Evolutionary conservation across 164 flowering plant species (phyloP).

Genomic region (Nelumbo lutea): DNA sequence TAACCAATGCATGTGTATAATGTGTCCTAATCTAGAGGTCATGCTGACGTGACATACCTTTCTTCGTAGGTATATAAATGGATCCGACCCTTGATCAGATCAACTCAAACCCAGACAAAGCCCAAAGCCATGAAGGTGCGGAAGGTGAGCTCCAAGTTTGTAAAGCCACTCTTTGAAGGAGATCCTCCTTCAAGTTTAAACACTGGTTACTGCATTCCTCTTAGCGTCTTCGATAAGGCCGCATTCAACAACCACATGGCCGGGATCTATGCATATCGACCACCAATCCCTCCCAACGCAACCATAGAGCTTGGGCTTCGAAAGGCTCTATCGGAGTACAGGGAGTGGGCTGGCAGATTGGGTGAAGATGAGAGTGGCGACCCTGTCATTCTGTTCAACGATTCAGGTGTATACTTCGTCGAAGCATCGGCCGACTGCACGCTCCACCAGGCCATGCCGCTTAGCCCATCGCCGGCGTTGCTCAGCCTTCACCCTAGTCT

Average conservation of each 20-base stretch:
- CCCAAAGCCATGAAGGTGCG: slow-evolving; percentile 20
- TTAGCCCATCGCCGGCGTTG: slow-evolving; percentile 7
- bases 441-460: slow-evolving; percentile 4
- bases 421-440: slow-evolving; percentile 13
- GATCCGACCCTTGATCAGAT: too few species aligned
- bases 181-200: slow-evolving; percentile 10
- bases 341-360: slow-evolving; percentile 19
- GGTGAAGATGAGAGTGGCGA: background rate
- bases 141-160: slow-evolving; percentile 19
- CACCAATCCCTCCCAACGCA: slow-evolving; percentile 13
- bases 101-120: too few species aligned
- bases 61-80: too few species aligned
- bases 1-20: too few species aligned
- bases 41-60: too few species aligned
- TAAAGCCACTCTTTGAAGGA: slow-evolving; percentile 24
- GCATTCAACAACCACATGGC: slow-evolving; percentile 23
- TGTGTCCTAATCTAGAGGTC: too few species aligned
- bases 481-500: slow-evolving; percentile 21
- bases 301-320: slow-evolving; percentile 11
- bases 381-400: slow-evolving; percentile 14
- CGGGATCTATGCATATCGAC: slow-evolving; percentile 15
- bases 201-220: slow-evolving; percentile 8
- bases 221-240: slow-evolving; percentile 29
- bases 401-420: slow-evolving; percentile 10
- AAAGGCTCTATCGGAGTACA: slow-evolving; percentile 9